These are phyloP conservation scores for Colletotrichum ledebouriae DNA, from an alignment of 2,329 filamentous ascomycete genomes.

Conservation along the genomic window DNA sequence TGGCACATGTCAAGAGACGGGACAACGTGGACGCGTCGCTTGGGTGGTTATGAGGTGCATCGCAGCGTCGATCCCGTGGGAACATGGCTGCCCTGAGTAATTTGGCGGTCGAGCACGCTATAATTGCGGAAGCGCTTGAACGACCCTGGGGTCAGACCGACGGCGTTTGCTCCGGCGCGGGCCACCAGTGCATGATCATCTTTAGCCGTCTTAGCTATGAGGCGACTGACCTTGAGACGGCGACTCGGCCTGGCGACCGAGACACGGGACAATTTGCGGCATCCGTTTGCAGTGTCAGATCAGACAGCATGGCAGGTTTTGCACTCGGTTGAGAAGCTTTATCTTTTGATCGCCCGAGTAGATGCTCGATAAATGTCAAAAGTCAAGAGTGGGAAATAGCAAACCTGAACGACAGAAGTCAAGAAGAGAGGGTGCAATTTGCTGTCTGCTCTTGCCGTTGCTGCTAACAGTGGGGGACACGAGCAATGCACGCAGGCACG, in stretches of 20 bases:
- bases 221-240: neutral
- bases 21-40: constrained; percentile 17
- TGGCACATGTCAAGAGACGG: constrained; percentile 6
- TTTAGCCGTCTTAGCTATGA: neutral
- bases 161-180: constrained; percentile 6
- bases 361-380: no score
- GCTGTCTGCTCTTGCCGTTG: neutral
- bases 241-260: no score
- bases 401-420: neutral
- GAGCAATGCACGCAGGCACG: neutral
- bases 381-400: no score
- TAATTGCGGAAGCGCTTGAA: neutral
- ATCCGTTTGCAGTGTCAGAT: no score
- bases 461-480: neutral
- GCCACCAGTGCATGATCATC: neutral
- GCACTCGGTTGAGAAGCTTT: no score
- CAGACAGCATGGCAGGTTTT: no score
- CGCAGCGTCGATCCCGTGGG: constrained; percentile 21
- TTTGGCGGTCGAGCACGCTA: constrained; percentile 5
- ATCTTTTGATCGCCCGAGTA: no score
- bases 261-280: no score
- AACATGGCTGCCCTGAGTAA: constrained; percentile 13
- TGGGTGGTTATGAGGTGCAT: constrained; percentile 14
- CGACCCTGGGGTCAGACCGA: neutral
- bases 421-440: neutral